A percentile compares a stretch with the other conserved stretches of the same genome.
Evolutionary conservation across 1,284 basidiomycete genomes (phyloP).

Genomic region (Microbotryomycetes sp.): DNA sequence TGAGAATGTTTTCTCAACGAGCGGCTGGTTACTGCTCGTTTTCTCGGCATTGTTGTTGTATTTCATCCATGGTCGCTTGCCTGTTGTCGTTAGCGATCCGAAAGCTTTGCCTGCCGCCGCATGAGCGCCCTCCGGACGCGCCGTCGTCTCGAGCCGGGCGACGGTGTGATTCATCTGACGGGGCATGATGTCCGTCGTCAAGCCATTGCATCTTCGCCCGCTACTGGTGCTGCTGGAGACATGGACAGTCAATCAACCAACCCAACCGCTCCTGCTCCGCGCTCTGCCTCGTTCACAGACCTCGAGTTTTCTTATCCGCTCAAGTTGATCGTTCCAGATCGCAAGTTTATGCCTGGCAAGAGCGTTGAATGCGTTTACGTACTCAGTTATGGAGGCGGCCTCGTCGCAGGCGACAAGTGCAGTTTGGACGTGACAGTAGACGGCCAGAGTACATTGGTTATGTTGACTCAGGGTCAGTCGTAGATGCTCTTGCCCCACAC

Average conservation of each 20-base stretch:
- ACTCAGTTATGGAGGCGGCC: constrained; percentile 84
- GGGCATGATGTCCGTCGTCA: no score
- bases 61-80: no score
- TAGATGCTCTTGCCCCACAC: not conserved
- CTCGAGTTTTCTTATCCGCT: constrained; percentile 79
- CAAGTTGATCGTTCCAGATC: constrained; percentile 60
- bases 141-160: not conserved
- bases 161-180: not conserved
- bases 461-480: constrained; percentile 68
- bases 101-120: not conserved
- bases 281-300: constrained; percentile 52
- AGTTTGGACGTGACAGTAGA: constrained; percentile 59
- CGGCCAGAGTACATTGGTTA: constrained; percentile 51
- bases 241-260: not conserved
- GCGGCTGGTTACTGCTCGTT: no score
- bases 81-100: not conserved
- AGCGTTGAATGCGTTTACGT: constrained; percentile 67
- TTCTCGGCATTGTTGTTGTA: not conserved
- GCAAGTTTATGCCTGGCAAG: constrained; percentile 40
- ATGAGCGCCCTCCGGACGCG: not conserved
- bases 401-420: constrained; percentile 79
- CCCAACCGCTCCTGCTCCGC: not conserved
- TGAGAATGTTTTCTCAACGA: no score
- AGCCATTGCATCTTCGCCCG: no score
- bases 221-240: not conserved